Evolutionary conservation across 1,284 basidiomycete genomes (phyloP).

Genomic region (Malassezia equina): DNA sequence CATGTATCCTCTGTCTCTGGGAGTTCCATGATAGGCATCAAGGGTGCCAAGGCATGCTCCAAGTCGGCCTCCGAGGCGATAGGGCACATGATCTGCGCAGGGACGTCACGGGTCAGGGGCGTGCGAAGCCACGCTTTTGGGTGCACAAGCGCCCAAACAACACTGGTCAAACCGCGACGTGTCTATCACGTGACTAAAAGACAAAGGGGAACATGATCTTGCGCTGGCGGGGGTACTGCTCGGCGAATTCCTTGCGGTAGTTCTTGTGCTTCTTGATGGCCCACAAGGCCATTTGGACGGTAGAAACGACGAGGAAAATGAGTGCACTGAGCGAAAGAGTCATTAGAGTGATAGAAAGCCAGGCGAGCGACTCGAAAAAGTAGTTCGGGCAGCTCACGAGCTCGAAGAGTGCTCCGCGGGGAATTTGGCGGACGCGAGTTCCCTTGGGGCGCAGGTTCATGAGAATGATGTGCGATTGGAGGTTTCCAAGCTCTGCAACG

Average conservation of each 20-base stretch:
- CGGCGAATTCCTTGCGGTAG: slow-evolving; percentile 84
- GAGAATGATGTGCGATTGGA: slow-evolving; percentile 70
- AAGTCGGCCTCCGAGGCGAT: slow-evolving; percentile 6
- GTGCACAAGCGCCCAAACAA: not conserved
- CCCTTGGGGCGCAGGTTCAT: slow-evolving; percentile 71
- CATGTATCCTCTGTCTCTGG: slow-evolving; percentile 41
- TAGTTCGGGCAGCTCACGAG: slow-evolving; percentile 86
- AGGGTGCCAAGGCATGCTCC: not conserved
- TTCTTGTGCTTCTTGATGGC: slow-evolving; percentile 78
- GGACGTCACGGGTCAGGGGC: not conserved
- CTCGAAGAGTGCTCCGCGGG: slow-evolving; percentile 68
- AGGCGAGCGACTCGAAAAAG: slow-evolving; percentile 73
- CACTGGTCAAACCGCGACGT: not conserved
- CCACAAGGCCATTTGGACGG: slow-evolving; percentile 73
- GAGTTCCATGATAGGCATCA: slow-evolving; percentile 5
- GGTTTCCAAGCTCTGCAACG: slow-evolving; percentile 75
- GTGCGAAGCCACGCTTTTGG: not conserved
- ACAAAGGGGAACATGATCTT: slow-evolving; percentile 74
- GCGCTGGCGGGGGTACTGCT: slow-evolving; percentile 64
- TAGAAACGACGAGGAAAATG: slow-evolving; percentile 62
- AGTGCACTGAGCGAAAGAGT: slow-evolving; percentile 58
- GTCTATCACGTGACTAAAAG: slow-evolving; percentile 28
- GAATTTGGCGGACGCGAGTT: slow-evolving; percentile 69
- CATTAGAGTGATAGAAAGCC: slow-evolving; percentile 66
- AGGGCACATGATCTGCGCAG: not conserved